A percentile compares a stretch with the other conserved stretches of the same genome.
Evolutionary conservation across 495 filamentous ascomycete genomes (phyloP).

Genomic region (Aspergillus nidulans): DNA sequence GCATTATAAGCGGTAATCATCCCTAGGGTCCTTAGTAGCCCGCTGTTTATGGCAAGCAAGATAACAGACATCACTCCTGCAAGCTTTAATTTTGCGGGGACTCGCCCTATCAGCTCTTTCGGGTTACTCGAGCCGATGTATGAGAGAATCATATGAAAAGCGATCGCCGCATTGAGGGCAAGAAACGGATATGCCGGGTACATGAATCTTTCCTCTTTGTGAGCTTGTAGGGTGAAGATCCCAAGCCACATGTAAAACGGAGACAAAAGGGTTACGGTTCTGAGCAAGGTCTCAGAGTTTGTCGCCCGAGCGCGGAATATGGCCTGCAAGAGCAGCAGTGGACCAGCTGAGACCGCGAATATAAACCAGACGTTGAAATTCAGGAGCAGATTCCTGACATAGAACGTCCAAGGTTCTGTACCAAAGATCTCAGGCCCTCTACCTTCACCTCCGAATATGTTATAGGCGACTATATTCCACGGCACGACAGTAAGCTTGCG

Average conservation of each 20-base stretch:
- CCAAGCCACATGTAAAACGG: slow-evolving; percentile 94
- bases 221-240: slow-evolving; percentile 87
- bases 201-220: slow-evolving; percentile 99
- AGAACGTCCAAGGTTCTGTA: slow-evolving; percentile 96
- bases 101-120: slow-evolving; percentile 56
- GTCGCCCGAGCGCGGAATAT: slow-evolving; percentile 35
- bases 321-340: slow-evolving; percentile 51
- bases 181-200: slow-evolving; percentile 92
- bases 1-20: slow-evolving; percentile 80
- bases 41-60: slow-evolving; percentile 54
- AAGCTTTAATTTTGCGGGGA: slow-evolving; percentile 68
- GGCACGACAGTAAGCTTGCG: slow-evolving; percentile 70
- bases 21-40: slow-evolving; percentile 72
- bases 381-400: slow-evolving; percentile 81
- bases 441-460: slow-evolving; percentile 74
- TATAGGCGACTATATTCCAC: slow-evolving; percentile 93
- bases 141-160: slow-evolving; percentile 71
- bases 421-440: slow-evolving; percentile 91
- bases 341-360: slow-evolving; percentile 70
- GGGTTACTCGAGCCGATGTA: slow-evolving; percentile 66
- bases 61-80: slow-evolving; percentile 52
- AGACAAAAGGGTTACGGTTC: slow-evolving; percentile 68
- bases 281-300: slow-evolving; percentile 48
- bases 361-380: slow-evolving; percentile 97
- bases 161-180: slow-evolving; percentile 84